phyloP scores from a whole-genome alignment of 2,329 filamentous ascomycete genomes.

The Hypoxylon sp. region DNA sequence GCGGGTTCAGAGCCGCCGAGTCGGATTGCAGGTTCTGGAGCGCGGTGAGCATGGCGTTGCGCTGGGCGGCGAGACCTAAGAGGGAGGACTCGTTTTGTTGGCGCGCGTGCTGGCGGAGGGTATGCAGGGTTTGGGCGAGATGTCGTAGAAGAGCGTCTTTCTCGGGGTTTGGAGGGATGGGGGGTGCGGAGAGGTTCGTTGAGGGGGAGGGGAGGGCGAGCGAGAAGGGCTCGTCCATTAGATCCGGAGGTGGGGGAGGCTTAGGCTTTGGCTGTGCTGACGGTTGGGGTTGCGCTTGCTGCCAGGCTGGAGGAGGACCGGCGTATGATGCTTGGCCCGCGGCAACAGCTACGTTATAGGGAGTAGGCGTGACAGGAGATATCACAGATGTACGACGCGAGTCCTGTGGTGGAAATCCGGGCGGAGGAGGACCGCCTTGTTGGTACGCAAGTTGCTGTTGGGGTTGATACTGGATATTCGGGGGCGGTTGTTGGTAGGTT shows the following conservation, averaged over 20 bases:
- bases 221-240: conserved; percentile 71
- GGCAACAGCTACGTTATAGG: conserved; percentile 35
- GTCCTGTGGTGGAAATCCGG: conserved; percentile 46
- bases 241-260: conserved; percentile 65
- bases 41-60: conserved; percentile 80
- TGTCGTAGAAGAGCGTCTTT: conserved; percentile 89
- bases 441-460: conserved; percentile 47
- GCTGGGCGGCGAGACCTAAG: conserved; percentile 82
- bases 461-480: conserved; percentile 49
- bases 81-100: conserved; percentile 82
- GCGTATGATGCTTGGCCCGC: conserved; percentile 36
- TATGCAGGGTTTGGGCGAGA: conserved; percentile 78
- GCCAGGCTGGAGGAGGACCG: conserved; percentile 51
- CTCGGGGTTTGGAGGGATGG: conserved; percentile 94
- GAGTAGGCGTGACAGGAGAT: conserved; percentile 38
- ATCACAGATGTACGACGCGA: conserved; percentile 41
- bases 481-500: conserved; percentile 49
- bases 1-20: conserved; percentile 76
- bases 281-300: conserved; percentile 47
- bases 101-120: conserved; percentile 77
- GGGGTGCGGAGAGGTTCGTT: conserved; percentile 75
- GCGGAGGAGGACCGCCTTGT: conserved; percentile 43
- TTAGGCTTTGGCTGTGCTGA: conserved; percentile 57
- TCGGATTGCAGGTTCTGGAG: conserved; percentile 81
- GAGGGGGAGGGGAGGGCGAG: conserved; percentile 65